Evolutionary conservation across 176 grass and related monocot species (phyloP).

Genomic region (Elymus sibiricus): DNA sequence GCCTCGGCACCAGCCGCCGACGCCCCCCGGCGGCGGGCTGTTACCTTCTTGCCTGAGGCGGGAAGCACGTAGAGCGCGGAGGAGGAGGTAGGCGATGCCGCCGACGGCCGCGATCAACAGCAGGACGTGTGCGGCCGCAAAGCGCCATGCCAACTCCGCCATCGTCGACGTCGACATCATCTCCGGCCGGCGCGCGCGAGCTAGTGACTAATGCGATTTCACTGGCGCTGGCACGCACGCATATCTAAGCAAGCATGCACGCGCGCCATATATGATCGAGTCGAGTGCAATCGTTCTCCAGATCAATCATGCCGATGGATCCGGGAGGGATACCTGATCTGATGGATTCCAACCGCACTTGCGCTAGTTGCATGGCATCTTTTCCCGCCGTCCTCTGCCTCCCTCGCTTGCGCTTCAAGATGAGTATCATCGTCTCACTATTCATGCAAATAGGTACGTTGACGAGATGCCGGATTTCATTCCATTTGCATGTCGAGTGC

Average conservation of each 20-base stretch:
- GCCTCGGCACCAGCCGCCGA: neutral
- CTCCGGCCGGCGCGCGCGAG: neutral
- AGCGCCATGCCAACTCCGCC: neutral
- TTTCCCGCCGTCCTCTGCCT: neutral
- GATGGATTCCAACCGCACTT: constrained; percentile 5
- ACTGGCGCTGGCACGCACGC: neutral
- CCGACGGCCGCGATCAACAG: neutral
- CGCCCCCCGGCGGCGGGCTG: neutral
- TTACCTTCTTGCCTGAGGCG: neutral
- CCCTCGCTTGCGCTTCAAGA: neutral
- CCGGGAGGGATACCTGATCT: neutral
- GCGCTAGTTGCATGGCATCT: constrained; percentile 6
- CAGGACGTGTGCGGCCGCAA: neutral
- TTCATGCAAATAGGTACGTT: neutral
- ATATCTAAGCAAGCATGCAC: neutral
- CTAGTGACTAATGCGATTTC: neutral
- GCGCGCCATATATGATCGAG: neutral
- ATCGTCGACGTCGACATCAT: neutral
- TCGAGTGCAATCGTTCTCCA: neutral
- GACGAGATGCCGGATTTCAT: neutral
- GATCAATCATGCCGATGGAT: neutral
- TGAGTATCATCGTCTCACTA: neutral
- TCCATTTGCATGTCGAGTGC: neutral
- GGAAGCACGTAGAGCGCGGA: neutral
- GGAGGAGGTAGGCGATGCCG: neutral